These are phyloP conservation scores for Starmerella khaoyaiensis DNA, from an alignment of 805 yeast species.

Conservation along the genomic window DNA sequence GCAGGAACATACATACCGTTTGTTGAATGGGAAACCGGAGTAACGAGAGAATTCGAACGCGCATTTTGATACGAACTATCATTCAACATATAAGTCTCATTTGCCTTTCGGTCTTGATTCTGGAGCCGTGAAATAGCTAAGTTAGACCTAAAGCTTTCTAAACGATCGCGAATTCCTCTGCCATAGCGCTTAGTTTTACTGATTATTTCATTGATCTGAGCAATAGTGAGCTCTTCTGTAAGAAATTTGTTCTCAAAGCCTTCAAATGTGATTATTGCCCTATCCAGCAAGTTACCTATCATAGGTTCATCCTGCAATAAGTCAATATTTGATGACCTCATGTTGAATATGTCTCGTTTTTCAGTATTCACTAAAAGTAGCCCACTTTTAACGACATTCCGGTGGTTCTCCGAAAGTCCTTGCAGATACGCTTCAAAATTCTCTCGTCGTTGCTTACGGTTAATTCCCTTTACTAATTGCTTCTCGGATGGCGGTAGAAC, in stretches of 20 bases:
- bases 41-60: slow-evolving; percentile 13
- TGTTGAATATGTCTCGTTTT: too few species aligned
- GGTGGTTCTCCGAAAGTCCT: too few species aligned
- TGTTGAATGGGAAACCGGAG: slow-evolving; percentile 8
- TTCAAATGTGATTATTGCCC: too few species aligned
- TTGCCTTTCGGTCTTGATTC: neutral
- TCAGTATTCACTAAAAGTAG: too few species aligned
- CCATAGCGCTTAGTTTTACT: slow-evolving; percentile 1
- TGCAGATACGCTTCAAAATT: too few species aligned
- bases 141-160: slow-evolving; percentile 1
- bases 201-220: neutral
- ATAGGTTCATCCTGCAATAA: too few species aligned
- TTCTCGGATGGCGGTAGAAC: too few species aligned
- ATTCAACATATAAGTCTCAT: neutral
- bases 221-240: neutral
- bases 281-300: too few species aligned
- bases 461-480: too few species aligned
- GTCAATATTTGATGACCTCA: too few species aligned
- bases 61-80: slow-evolving; percentile 14
- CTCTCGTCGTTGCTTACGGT: too few species aligned
- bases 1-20: slow-evolving; percentile 7
- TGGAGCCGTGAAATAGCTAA: slow-evolving; percentile 6
- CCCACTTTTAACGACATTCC: too few species aligned
- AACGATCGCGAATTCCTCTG: slow-evolving; percentile 4
- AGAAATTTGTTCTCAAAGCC: neutral